Evolutionary conservation across 2,329 filamentous ascomycete species (phyloP).

Genomic region (Apiospora saccharicola): DNA sequence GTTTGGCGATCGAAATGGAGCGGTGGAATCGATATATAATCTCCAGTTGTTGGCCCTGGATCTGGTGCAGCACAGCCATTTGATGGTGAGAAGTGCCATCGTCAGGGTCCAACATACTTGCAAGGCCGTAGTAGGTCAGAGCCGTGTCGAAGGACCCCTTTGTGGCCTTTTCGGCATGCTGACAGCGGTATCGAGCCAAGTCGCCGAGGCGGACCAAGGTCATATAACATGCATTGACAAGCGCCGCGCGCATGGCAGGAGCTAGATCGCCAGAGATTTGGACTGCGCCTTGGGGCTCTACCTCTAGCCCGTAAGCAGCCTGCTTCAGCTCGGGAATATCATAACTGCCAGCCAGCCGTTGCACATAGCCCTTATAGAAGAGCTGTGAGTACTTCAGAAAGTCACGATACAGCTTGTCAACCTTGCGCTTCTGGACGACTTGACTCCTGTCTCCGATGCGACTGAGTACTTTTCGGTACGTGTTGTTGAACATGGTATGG

Average conservation of each 20-base stretch:
- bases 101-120: constrained; percentile 77
- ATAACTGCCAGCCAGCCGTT: constrained; percentile 73
- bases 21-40: constrained; percentile 91
- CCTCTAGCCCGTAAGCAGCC: constrained; percentile 51
- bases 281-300: constrained; percentile 49
- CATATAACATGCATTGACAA: constrained; percentile 79
- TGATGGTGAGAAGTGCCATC: constrained; percentile 90
- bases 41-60: constrained; percentile 80
- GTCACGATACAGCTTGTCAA: constrained; percentile 80
- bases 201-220: constrained; percentile 90
- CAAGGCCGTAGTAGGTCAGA: constrained; percentile 84
- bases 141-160: constrained; percentile 81
- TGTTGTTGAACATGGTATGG: constrained; percentile 79
- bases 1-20: constrained; percentile 75
- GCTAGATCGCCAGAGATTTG: constrained; percentile 51
- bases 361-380: constrained; percentile 88
- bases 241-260: constrained; percentile 58
- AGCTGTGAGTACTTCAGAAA: constrained; percentile 89
- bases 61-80: constrained; percentile 83
- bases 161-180: constrained; percentile 70
- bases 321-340: constrained; percentile 59
- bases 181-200: constrained; percentile 83
- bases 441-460: constrained; percentile 60
- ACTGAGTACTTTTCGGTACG: constrained; percentile 75
- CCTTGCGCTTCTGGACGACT: constrained; percentile 73